These are phyloP conservation scores for Phoenix roebelenii DNA, from an alignment of 176 grass and related monocot genomes.

Conservation along the genomic window DNA sequence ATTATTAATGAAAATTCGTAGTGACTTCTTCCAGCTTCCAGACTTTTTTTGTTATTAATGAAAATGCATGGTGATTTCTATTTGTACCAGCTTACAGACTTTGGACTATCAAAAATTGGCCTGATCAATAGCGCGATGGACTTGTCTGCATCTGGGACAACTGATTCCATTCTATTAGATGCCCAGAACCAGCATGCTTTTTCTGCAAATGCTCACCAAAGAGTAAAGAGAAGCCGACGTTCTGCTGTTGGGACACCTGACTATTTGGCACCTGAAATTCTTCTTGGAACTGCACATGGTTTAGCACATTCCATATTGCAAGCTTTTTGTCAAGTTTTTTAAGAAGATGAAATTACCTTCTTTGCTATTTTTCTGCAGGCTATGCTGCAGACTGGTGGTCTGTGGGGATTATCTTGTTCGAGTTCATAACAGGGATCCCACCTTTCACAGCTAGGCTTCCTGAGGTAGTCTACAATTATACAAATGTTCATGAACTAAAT, in stretches of 20 bases:
- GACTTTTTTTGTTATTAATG: constrained; percentile 14
- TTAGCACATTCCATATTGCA: neutral
- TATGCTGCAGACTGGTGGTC: constrained; percentile 44
- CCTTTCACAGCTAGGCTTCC: constrained; percentile 32
- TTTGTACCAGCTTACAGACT: constrained; percentile 35
- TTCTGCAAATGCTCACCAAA: neutral
- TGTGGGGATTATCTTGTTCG: constrained; percentile 35
- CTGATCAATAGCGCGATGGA: constrained; percentile 31
- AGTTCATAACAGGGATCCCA: constrained; percentile 34
- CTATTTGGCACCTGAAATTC: constrained; percentile 45
- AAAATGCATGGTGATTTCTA: neutral
- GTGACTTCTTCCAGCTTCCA: constrained; percentile 24
- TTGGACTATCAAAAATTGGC: constrained; percentile 37
- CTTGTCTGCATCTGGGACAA: constrained; percentile 10
- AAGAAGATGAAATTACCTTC: neutral
- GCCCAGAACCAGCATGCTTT: neutral
- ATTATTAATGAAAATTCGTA: too few relatives aligned
- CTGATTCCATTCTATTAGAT: neutral
- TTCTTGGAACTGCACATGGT: constrained; percentile 37
- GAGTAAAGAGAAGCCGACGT: constrained; percentile 8
- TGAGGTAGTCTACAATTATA: constrained; percentile 13
- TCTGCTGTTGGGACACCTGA: constrained; percentile 37
- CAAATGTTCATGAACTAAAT: too few relatives aligned
- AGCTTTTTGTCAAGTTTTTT: neutral
- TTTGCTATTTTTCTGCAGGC: constrained; percentile 7